Evolutionary conservation across 1,284 basidiomycete species (phyloP), one percentile per base, ranked within the genome.

Genomic region (Albatrellus sp.): DNA sequence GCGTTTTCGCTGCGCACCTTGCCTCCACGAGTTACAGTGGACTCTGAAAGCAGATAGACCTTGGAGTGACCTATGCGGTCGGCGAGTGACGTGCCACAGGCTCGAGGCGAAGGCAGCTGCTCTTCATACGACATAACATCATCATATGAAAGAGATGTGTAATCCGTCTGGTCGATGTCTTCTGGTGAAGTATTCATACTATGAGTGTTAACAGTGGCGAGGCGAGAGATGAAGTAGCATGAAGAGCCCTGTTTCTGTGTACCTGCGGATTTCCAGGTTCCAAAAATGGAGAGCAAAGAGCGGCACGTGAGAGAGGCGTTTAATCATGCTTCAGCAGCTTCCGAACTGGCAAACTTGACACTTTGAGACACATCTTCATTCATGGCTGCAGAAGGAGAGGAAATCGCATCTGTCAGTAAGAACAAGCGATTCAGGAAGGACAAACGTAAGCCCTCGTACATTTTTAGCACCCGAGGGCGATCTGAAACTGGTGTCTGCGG

Each of bases 401-500:
- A 67, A 44, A 61, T 66, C 40, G 62, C 62, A 5, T 58, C 60
- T 11, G 70, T 77, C 37, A 87, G 73, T 64, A 91, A 91, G 63
- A 90, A 90, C 67, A 92, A 90, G 67, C 69, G 76, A 40, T 82
- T 90, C 61, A 73, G 90, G 52, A 93, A 93, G 62, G 90, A 93
- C 11, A 94, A 94, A 66, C 90, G 90, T 92, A 59, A 52, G 77
- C 46, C 31, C 40, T 9, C n/a, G 36, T n/a, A 5, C 28, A 28
- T 10, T 28, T 40, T 11, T 31, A 10, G 34, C 14, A 17, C 37
- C 31, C 20, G 32, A 28, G 12, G 38, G 16, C 42, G 14, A 38
- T 39, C 39, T 47, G 19, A 36, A 37, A 36, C 13, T 42, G 41
- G 51, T 33, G 33, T 39, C 20, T 24, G 34, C 12, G 20, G 51